Base-by-base conservation (phyloP, 139 green algal genomes). In the Haematococcus lacustris region DNA sequence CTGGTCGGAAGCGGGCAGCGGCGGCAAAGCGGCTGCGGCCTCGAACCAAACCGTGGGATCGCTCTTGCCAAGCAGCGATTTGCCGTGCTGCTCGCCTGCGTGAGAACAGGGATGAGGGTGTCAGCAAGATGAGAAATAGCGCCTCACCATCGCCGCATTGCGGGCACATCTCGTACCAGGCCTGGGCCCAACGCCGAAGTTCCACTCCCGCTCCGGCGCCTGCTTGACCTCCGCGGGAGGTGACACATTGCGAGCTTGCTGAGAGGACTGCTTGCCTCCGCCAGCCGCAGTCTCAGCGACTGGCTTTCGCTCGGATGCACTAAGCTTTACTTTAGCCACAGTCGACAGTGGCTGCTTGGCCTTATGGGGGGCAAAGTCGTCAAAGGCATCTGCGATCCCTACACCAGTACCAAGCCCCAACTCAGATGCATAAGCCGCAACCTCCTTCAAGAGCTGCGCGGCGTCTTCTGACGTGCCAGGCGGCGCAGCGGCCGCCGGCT, bases 321-420 rank as follows among this genome's bases (percentile, higher is more conserved):
- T n/a, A n/a, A n/a, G n/a, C n/a, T n/a, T 75, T 41, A n/a, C n/a
- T n/a, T n/a, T n/a, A n/a, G n/a, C n/a, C n/a, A n/a, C n/a, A n/a
- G n/a, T n/a, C n/a, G n/a, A n/a, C n/a, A n/a, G n/a, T n/a, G n/a
- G n/a, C n/a, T n/a, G n/a, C n/a, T n/a, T n/a, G n/a, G n/a, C n/a
- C n/a, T n/a, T n/a, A n/a, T n/a, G n/a, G 2, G 90, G 89, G 1
- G 84, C 82, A 71, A 94, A 94, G 65, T 96, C 90, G 62, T 86
- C 75, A 53, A 94, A 96, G 28, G 62, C 86, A 7, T 80, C 76
- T 23, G 78, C 72, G 50, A 57, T 47, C 0, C 32, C 68, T 21
- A 74, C 78, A 32, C 68, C 78, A 39, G 57, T 33, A 33, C 62
- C 75, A 26, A 93, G 75, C 3, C 88, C 88, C 23, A 93, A 69